Percentiles rank a stretch among this genome's conserved stretches.
Evolutionary conservation across 2,329 filamentous ascomycete genomes (phyloP).

Genomic region (Trichoderma atroviride): DNA sequence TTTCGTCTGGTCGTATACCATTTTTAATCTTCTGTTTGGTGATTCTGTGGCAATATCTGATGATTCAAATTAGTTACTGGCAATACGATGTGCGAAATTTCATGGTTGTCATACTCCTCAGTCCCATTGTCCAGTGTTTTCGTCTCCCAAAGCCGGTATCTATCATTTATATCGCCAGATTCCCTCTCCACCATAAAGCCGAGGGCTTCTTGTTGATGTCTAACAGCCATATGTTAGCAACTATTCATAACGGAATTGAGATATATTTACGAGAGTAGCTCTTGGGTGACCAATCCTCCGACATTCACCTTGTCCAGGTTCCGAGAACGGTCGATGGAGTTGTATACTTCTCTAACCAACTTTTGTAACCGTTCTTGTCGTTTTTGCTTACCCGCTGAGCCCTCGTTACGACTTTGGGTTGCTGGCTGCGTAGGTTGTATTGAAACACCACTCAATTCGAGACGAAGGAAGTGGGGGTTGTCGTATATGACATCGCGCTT

Average conservation of each 20-base stretch:
- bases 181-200: constrained; percentile 46
- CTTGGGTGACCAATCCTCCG: constrained; percentile 31
- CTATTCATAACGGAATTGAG: background rate
- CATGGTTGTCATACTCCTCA: constrained; percentile 33
- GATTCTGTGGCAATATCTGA: constrained; percentile 44
- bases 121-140: constrained; percentile 30
- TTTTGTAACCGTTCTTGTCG: background rate
- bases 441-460: background rate
- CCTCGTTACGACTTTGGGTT: background rate
- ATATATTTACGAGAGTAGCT: constrained; percentile 34
- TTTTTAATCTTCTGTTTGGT: constrained; percentile 40
- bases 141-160: constrained; percentile 41
- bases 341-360: constrained; percentile 4
- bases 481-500: constrained; percentile 15
- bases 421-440: background rate
- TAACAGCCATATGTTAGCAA: constrained; percentile 27
- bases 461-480: constrained; percentile 18
- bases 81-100: no score
- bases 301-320: constrained; percentile 30
- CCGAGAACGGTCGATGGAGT: background rate
- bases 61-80: background rate
- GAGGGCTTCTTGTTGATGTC: constrained; percentile 44
- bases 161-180: constrained; percentile 37
- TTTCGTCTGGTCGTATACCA: constrained; percentile 36
- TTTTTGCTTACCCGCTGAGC: background rate